A percentile compares a stretch with the other conserved stretches of the same genome.
Conservation (phyloP, 1,139 yeast genomes). For the Saccharomyces hybrid region DNA sequence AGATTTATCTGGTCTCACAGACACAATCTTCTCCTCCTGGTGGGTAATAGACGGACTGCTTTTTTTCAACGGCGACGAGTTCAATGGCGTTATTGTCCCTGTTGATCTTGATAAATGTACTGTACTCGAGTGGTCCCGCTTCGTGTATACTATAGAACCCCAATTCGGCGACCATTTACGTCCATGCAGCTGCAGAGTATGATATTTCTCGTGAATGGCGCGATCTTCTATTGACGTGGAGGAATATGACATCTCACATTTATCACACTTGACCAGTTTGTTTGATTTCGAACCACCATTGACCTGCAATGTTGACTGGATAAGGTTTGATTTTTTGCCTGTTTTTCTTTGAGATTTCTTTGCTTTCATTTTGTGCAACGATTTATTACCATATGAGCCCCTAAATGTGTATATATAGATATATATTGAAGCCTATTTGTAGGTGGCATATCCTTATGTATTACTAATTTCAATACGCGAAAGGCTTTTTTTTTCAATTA, state of each 20-base stretch:
- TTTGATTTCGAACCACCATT: conserved; percentile 5
- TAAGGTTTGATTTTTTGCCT: conserved; percentile 8
- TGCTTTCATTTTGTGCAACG: background rate
- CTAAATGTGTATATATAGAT: background rate
- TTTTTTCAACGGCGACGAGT: conserved; percentile 8
- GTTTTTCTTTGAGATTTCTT: background rate
- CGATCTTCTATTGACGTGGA: conserved; percentile 16
- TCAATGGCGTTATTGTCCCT: conserved; percentile 11
- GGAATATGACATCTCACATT: conserved; percentile 27
- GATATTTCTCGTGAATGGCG: conserved; percentile 20
- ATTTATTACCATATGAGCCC: background rate
- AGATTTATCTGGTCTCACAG: conserved; percentile 19
- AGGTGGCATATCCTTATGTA: background rate
- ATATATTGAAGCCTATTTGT: background rate
- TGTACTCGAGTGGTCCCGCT: conserved; percentile 2
- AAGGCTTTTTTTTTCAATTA: background rate
- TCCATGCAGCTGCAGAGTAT: conserved; percentile 25
- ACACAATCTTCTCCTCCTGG: conserved; percentile 14
- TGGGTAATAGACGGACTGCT: background rate
- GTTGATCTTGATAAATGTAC: background rate
- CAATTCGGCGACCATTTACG: conserved; percentile 26
- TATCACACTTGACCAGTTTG: conserved; percentile 16
- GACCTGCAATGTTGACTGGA: conserved; percentile 19
- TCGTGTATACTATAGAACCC: conserved; percentile 14
- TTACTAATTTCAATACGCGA: background rate